Percentiles rank a stretch among this genome's conserved stretches.
Conservation (phyloP, 768 basidiomycete genomes). For the Hygrophorus pudorinus region DNA sequence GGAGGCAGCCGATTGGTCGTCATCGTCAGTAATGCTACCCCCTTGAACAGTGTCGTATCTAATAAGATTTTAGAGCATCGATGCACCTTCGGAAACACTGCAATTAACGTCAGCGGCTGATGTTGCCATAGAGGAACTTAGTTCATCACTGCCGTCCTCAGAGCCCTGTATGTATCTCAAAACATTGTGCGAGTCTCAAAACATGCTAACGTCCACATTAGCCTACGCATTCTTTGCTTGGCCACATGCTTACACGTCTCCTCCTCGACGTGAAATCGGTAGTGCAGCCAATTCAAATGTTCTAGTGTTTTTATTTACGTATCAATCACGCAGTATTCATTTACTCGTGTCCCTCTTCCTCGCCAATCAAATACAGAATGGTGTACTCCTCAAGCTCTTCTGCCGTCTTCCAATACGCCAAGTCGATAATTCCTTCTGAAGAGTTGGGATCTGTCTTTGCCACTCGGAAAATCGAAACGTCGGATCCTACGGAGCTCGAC, state of each 20-base stretch:
- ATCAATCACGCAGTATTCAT: conserved; percentile 57
- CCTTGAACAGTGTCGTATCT: neutral
- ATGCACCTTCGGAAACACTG: conserved; percentile 52
- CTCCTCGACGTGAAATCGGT: conserved; percentile 54
- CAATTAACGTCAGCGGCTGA: conserved; percentile 31
- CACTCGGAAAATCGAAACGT: conserved; percentile 71
- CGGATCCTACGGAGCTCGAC: conserved; percentile 64
- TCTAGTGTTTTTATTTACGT: neutral
- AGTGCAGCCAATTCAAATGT: conserved; percentile 10
- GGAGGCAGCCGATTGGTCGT: conserved; percentile 48
- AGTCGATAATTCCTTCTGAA: conserved; percentile 35
- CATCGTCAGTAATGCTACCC: conserved; percentile 47
- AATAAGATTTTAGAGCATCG: conserved; percentile 44
- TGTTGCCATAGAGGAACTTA: conserved; percentile 32
- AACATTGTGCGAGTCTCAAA: neutral
- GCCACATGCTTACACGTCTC: conserved; percentile 31
- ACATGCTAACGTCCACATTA: neutral
- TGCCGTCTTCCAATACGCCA: conserved; percentile 46
- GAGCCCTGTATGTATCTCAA: conserved; percentile 36
- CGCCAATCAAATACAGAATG: conserved; percentile 82
- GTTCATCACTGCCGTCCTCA: conserved; percentile 38
- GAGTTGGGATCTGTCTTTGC: conserved; percentile 31
- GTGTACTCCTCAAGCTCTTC: conserved; percentile 70
- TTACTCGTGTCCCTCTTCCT: conserved; percentile 79
- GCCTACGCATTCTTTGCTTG: conserved; percentile 59